Evolutionary conservation across 108 stramenopile species (phyloP).

Genomic region (Mediolabrus comicus): DNA sequence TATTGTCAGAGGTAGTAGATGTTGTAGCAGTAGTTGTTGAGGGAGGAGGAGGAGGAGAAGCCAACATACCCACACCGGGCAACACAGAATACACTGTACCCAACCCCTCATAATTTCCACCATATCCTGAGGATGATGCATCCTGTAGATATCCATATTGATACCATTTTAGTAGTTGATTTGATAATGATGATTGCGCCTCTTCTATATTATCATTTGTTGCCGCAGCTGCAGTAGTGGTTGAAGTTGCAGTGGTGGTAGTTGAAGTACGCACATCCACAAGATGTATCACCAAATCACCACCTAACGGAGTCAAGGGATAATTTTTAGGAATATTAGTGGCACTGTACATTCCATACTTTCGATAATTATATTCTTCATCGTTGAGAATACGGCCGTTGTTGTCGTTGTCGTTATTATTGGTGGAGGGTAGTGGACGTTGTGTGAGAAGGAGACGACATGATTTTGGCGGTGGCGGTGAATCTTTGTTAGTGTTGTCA

Average conservation of each 20-base stretch:
- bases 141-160: constrained; percentile 12
- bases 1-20: too few species aligned
- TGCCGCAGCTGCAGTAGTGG: not conserved
- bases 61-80: constrained; percentile 29
- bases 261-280: constrained; percentile 13
- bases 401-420: not conserved
- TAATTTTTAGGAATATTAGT: not conserved
- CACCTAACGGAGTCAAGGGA: constrained; percentile 5
- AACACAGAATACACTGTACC: constrained; percentile 10
- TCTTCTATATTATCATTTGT: not conserved
- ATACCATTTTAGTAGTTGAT: constrained; percentile 8
- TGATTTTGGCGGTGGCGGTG: not conserved
- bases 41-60: not conserved
- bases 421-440: not conserved
- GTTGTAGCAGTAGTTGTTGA: not conserved
- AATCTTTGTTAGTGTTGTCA: not conserved
- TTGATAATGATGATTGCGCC: not conserved
- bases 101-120: constrained; percentile 35
- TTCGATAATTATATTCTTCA: not conserved
- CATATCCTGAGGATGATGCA: constrained; percentile 19
- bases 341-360: not conserved
- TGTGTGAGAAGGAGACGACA: not conserved
- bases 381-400: too few species aligned
- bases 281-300: constrained; percentile 26
- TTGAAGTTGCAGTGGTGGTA: not conserved